A percentile compares a stretch with the other conserved stretches of the same genome.
These are phyloP conservation scores for Neurospora terricola DNA, from an alignment of 495 filamentous ascomycete species.

Conservation along the genomic window DNA sequence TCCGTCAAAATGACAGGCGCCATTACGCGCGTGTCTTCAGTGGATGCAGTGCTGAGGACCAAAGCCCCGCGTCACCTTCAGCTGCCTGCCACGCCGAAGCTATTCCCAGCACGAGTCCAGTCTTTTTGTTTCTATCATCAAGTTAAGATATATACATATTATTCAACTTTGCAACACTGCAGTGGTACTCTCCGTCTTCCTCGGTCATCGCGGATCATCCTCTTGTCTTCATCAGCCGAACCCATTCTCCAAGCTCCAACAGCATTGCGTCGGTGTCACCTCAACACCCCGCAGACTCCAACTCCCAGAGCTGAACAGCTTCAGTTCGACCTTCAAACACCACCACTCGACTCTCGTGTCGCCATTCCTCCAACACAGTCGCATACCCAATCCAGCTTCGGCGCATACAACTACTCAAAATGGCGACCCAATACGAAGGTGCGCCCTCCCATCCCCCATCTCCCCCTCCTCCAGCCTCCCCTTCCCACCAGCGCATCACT, in stretches of 20 bases:
- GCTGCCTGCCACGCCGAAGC: background rate
- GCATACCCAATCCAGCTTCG: background rate
- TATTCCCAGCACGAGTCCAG: background rate
- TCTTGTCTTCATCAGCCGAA: background rate
- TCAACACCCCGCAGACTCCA: background rate
- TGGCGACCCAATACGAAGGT: constrained; percentile 41
- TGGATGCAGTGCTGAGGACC: background rate
- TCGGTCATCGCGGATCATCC: background rate
- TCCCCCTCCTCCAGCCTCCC: constrained; percentile 1
- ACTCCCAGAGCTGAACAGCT: background rate
- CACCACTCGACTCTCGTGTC: background rate
- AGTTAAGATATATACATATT: background rate
- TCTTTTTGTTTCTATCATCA: background rate
- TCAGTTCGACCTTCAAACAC: background rate
- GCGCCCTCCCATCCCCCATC: constrained; percentile 5
- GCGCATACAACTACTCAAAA: constrained; percentile 5
- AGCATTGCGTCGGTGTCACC: background rate
- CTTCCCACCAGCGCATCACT: background rate
- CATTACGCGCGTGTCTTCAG: background rate
- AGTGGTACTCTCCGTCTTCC: background rate
- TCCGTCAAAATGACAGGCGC: background rate
- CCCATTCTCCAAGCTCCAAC: background rate
- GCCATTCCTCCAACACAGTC: background rate
- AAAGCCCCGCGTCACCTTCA: background rate
- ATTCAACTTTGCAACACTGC: background rate